Conservation (phyloP, 768 basidiomycete genomes). For the Arthromyces matolae region DNA sequence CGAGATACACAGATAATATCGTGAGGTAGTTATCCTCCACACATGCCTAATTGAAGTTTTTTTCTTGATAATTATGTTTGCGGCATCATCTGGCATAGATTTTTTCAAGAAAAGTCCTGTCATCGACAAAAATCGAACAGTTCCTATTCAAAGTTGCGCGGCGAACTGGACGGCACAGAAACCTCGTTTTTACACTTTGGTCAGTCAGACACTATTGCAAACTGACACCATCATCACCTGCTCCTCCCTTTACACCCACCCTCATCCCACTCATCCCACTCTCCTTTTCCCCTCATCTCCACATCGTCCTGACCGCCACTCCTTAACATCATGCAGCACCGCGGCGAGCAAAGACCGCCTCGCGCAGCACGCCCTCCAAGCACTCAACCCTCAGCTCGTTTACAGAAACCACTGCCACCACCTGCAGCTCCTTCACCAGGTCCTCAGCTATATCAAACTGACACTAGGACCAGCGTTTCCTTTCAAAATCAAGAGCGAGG, state of each 20-base stretch:
- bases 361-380: conserved; percentile 47
- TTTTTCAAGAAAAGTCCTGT: too few species aligned
- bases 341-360: conserved; percentile 50
- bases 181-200: too few species aligned
- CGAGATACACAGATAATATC: too few species aligned
- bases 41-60: too few species aligned
- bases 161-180: too few species aligned
- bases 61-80: too few species aligned
- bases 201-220: too few species aligned
- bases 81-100: too few species aligned
- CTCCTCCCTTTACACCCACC: neutral
- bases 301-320: conserved; percentile 4
- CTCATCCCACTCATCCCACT: neutral
- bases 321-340: conserved; percentile 35
- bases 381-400: conserved; percentile 34
- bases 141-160: too few species aligned
- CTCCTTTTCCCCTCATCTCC: conserved; percentile 1
- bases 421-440: conserved; percentile 24
- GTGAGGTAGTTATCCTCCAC: too few species aligned
- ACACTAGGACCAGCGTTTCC: conserved; percentile 51
- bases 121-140: too few species aligned
- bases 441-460: conserved; percentile 31
- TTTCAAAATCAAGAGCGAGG: conserved; percentile 70
- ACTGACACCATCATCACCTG: too few species aligned
- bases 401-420: conserved; percentile 39